Conservation (phyloP, 2,329 filamentous ascomycete genomes). For the Xenoacremonium recifei region DNA sequence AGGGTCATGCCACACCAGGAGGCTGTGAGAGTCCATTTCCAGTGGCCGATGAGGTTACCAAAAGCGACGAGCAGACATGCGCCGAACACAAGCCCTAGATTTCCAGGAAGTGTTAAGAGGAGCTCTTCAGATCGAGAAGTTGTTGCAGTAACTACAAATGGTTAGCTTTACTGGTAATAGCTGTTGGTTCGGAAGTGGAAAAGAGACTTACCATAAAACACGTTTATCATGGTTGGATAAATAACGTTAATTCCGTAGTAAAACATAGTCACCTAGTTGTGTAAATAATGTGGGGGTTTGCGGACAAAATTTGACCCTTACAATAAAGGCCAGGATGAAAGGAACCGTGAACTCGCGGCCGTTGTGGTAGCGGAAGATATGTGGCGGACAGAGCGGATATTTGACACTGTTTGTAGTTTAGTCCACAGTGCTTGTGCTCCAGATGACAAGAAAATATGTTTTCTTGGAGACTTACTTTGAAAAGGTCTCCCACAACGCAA, state of each 20-base stretch:
- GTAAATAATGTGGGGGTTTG: background rate
- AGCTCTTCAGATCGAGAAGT: background rate
- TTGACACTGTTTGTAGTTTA: background rate
- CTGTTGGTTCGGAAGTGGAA: too few species aligned
- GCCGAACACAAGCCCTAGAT: background rate
- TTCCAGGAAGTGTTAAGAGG: background rate
- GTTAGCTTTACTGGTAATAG: background rate
- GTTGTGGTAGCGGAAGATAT: slow-evolving; percentile 1
- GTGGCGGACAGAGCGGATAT: background rate
- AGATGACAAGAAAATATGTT: too few species aligned
- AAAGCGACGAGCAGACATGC: background rate
- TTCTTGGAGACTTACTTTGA: background rate
- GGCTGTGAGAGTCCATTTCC: background rate
- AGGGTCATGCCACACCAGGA: background rate
- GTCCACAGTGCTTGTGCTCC: too few species aligned
- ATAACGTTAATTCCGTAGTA: background rate
- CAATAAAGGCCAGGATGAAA: background rate
- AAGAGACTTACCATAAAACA: background rate
- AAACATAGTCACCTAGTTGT: background rate
- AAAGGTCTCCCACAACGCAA: background rate
- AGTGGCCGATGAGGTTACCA: background rate
- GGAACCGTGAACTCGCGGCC: background rate
- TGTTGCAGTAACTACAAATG: background rate
- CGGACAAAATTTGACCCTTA: background rate
- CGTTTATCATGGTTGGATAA: background rate